A percentile compares a stretch with the other conserved stretches of the same genome.
phyloP scores from a whole-genome alignment of 169 alveolate genomes.

The Cryptosporidium ryanae region DNA sequence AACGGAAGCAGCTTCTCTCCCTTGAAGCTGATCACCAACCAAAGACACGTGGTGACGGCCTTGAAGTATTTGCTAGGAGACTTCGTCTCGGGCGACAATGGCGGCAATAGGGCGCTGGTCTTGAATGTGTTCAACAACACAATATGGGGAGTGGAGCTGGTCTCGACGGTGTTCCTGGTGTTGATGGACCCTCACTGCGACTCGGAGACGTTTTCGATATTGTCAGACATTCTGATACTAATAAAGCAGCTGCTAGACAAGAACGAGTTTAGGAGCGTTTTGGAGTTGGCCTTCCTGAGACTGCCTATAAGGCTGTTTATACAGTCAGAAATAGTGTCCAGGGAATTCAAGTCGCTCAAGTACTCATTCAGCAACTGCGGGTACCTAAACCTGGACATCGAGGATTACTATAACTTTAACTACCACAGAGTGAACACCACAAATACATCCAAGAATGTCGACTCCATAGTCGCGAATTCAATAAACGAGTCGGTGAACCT shows the following conservation, averaged over 20 bases:
- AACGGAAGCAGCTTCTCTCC: neutral
- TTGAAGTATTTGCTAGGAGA: slow-evolving; percentile 55
- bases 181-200: slow-evolving; percentile 37
- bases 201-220: slow-evolving; percentile 48
- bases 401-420: neutral
- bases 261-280: slow-evolving; percentile 1
- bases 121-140: slow-evolving; percentile 16
- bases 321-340: slow-evolving; percentile 20
- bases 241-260: slow-evolving; percentile 47
- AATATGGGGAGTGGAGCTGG: slow-evolving; percentile 55
- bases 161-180: slow-evolving; percentile 4
- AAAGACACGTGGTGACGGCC: slow-evolving; percentile 29
- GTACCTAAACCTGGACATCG: neutral
- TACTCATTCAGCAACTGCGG: neutral
- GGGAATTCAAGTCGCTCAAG: neutral
- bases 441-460: neutral
- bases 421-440: neutral
- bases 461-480: slow-evolving; percentile 1
- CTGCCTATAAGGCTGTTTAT: slow-evolving; percentile 41
- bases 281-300: slow-evolving; percentile 44
- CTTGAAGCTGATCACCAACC: slow-evolving; percentile 34
- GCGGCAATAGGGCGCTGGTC: neutral
- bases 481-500: neutral
- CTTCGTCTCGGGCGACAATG: neutral
- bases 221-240: slow-evolving; percentile 45